phyloP scores from a whole-genome alignment of 1,284 basidiomycete genomes.

The Ustanciosporium gigantosporum region DNA sequence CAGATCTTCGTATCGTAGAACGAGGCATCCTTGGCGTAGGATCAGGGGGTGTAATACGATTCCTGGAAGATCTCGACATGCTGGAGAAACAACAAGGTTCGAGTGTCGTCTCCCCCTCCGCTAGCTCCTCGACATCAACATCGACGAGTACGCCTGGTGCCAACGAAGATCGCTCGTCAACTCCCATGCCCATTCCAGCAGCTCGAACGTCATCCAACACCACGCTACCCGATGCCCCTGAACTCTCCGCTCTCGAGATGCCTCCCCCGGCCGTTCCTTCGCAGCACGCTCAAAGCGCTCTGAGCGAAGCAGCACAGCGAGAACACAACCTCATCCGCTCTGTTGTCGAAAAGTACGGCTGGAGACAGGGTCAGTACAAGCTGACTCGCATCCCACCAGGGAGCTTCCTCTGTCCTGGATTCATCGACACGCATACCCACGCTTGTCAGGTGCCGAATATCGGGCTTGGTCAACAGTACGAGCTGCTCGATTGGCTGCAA shows the following conservation, averaged over 20 bases:
- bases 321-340: conserved; percentile 33
- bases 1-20: conserved; percentile 43
- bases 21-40: conserved; percentile 51
- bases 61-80: conserved; percentile 50
- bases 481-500: conserved; percentile 89
- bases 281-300: background rate
- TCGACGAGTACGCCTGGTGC: conserved; percentile 13
- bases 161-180: conserved; percentile 34
- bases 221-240: conserved; percentile 19
- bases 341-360: conserved; percentile 38
- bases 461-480: conserved; percentile 64
- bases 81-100: conserved; percentile 5
- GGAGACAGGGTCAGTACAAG: conserved; percentile 59
- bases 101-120: conserved; percentile 5
- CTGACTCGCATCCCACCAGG: conserved; percentile 68
- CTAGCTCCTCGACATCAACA: conserved; percentile 13
- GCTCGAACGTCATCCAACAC: background rate
- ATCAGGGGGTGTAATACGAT: conserved; percentile 46
- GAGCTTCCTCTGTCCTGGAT: conserved; percentile 83
- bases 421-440: conserved; percentile 82
- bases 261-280: conserved; percentile 26
- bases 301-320: conserved; percentile 14
- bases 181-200: conserved; percentile 38
- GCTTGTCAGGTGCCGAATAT: conserved; percentile 69
- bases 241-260: conserved; percentile 33